These are phyloP conservation scores for Sphaerulina musiva DNA, from an alignment of 2,329 filamentous ascomycete species.

Conservation along the genomic window DNA sequence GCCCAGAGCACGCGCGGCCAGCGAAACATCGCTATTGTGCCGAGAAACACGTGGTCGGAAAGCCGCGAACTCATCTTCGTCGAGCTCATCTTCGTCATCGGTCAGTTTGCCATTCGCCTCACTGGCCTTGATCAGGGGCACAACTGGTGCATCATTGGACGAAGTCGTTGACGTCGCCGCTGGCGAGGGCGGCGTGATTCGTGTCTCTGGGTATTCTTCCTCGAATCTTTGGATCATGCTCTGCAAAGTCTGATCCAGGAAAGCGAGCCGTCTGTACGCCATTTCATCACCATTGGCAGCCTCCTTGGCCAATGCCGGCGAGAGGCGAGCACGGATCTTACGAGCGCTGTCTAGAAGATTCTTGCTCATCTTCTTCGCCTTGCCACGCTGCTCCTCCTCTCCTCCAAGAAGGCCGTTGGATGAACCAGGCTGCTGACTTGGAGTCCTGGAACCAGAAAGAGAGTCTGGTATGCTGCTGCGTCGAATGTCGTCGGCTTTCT, in stretches of 20 bases:
- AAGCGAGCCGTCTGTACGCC: conserved; percentile 72
- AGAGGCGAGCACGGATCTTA: conserved; percentile 76
- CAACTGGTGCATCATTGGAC: conserved; percentile 14
- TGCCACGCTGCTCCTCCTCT: conserved; percentile 42
- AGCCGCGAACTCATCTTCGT: conserved; percentile 32
- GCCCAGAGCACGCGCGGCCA: conserved; percentile 58
- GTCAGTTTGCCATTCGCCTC: conserved; percentile 24
- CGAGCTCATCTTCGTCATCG: conserved; percentile 29
- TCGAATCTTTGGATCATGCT: conserved; percentile 94
- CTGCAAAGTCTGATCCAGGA: conserved; percentile 80
- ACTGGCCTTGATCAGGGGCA: conserved; percentile 14
- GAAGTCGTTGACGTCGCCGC: conserved; percentile 16
- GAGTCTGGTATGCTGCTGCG: conserved; percentile 34
- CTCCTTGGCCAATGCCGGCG: conserved; percentile 75
- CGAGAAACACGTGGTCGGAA: conserved; percentile 44
- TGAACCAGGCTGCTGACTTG: conserved; percentile 24
- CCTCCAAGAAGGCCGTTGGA: conserved; percentile 23
- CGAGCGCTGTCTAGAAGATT: conserved; percentile 79
- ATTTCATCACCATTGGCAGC: conserved; percentile 63
- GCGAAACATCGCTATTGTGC: conserved; percentile 60
- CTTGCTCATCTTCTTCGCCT: conserved; percentile 89
- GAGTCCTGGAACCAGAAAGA: conserved; percentile 42
- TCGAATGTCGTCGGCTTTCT: conserved; percentile 52
- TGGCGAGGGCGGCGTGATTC: conserved; percentile 38
- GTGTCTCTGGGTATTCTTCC: conserved; percentile 88